phyloP scores from a whole-genome alignment of 2,329 filamentous ascomycete species.

The Malbranchea zuffiana region DNA sequence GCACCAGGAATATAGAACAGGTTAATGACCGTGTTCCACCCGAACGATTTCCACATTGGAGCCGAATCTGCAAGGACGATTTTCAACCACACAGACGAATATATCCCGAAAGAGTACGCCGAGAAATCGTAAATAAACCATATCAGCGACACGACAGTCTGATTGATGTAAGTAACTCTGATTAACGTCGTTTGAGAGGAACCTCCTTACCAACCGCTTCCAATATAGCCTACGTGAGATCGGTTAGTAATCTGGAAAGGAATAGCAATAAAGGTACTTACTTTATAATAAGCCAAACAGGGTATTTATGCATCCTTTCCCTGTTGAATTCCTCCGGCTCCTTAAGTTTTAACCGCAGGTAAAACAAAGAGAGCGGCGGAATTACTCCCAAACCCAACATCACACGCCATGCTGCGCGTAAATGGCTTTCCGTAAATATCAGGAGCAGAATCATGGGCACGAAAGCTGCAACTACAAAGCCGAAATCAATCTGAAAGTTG shows the following conservation, averaged over 20 bases:
- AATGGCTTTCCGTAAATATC: conserved; percentile 51
- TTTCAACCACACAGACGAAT: conserved; percentile 51
- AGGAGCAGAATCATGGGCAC: conserved; percentile 58
- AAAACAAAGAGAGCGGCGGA: conserved; percentile 62
- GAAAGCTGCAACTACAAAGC: conserved; percentile 70
- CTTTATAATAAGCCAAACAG: conserved; percentile 42
- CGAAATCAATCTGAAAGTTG: conserved; percentile 75
- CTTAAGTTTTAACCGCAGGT: conserved; percentile 59
- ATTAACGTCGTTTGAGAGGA: not conserved
- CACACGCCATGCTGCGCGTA: conserved; percentile 69
- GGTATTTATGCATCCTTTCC: conserved; percentile 56
- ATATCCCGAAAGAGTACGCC: conserved; percentile 75
- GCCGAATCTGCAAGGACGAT: conserved; percentile 52
- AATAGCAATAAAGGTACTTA: conserved; percentile 19
- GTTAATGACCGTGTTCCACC: conserved; percentile 82
- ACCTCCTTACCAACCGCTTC: conserved; percentile 45
- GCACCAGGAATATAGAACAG: conserved; percentile 81
- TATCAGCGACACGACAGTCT: conserved; percentile 55
- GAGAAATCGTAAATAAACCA: conserved; percentile 89
- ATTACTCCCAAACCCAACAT: conserved; percentile 66
- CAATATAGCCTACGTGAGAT: conserved; percentile 56
- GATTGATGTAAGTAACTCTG: conserved; percentile 1
- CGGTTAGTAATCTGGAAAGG: conserved; percentile 41
- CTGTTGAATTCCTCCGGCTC: conserved; percentile 69
- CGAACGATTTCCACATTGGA: conserved; percentile 65